phyloP scores from a whole-genome alignment of 768 basidiomycete genomes.

The Serendipita vermifera region DNA sequence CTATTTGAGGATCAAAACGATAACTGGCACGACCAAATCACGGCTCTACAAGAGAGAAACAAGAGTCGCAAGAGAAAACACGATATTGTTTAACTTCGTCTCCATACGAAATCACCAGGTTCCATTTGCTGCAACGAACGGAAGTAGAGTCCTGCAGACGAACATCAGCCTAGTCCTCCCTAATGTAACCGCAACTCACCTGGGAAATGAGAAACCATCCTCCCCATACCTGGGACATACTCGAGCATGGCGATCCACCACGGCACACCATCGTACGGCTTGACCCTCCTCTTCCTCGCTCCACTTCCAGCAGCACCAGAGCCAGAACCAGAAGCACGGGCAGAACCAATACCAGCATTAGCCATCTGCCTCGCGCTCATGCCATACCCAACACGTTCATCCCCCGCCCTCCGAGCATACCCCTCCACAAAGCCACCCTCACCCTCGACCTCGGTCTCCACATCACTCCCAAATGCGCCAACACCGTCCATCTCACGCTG shows the following conservation, averaged over 20 bases:
- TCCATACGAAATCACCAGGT: neutral
- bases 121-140: slow-evolving; percentile 6
- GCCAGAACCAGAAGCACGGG: neutral
- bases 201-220: slow-evolving; percentile 5
- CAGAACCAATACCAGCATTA: neutral
- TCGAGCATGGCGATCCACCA: slow-evolving; percentile 8
- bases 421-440: neutral
- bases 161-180: neutral
- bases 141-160: neutral
- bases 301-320: neutral
- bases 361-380: neutral
- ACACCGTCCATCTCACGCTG: neutral
- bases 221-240: slow-evolving; percentile 1
- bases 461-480: neutral
- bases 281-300: neutral
- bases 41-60: too few relatives aligned
- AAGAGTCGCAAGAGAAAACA: too few relatives aligned
- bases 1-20: too few relatives aligned
- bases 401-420: neutral
- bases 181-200: neutral
- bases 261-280: neutral
- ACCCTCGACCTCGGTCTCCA: neutral
- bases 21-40: too few relatives aligned
- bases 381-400: neutral
- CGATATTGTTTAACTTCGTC: neutral